phyloP scores from a whole-genome alignment of 139 green algal species.

The Closterium sp. region DNA sequence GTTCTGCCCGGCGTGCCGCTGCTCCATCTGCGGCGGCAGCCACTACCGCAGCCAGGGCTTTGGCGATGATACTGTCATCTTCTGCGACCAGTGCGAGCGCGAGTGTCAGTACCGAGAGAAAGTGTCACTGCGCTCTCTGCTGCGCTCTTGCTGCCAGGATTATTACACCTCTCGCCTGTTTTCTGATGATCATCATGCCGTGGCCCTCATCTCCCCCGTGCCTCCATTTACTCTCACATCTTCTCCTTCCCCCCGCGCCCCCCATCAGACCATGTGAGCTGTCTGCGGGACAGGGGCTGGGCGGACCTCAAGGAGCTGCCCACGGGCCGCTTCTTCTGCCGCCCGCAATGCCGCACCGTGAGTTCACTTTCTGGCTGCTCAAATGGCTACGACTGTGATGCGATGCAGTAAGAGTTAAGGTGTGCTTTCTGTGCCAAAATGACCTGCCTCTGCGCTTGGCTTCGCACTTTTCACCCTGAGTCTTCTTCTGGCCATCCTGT shows the following conservation, averaged over 20 bases:
- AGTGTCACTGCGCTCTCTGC: no score
- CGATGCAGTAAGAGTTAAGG: no score
- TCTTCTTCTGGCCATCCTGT: no score
- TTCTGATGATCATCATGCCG: no score
- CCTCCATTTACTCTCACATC: no score
- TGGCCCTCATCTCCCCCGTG: no score
- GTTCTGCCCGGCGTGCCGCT: conserved; percentile 56
- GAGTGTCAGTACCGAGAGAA: conserved; percentile 46
- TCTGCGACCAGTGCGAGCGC: conserved; percentile 61
- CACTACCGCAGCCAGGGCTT: conserved; percentile 45
- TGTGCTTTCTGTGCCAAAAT: no score
- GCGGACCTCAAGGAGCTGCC: conserved; percentile 27
- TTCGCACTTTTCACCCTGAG: neutral
- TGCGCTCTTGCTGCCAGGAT: no score
- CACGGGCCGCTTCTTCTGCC: conserved; percentile 57
- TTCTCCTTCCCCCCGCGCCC: no score
- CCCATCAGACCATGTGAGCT: conserved; percentile 48
- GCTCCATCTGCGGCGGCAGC: conserved; percentile 46
- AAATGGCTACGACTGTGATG: neutral
- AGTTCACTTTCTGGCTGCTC: neutral
- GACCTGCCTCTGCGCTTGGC: neutral
- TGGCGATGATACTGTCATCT: conserved; percentile 46
- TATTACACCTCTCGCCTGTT: no score
- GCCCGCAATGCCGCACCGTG: conserved; percentile 31
- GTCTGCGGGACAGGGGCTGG: conserved; percentile 23